A percentile compares a stretch with the other conserved stretches of the same genome.
Conservation (phyloP, 2,329 filamentous ascomycete species). For the Saccharata proteae region DNA sequence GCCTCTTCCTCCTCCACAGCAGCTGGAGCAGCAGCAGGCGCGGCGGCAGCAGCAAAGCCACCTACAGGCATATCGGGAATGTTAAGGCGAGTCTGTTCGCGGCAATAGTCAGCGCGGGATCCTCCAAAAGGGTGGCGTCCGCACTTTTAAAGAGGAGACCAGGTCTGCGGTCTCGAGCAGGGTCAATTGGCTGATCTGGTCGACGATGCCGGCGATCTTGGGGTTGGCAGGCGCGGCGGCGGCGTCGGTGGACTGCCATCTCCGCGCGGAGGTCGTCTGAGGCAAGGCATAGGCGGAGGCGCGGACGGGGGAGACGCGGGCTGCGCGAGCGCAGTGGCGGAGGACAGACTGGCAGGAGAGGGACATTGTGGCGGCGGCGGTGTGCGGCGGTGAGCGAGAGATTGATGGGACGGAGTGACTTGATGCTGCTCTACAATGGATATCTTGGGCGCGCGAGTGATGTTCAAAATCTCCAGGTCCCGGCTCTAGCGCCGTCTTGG, state of each 20-base stretch:
- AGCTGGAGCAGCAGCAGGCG: conserved; percentile 45
- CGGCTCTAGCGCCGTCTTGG: conserved; percentile 16
- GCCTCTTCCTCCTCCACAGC: conserved; percentile 72
- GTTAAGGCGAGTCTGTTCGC: conserved; percentile 69
- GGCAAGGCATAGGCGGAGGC: conserved; percentile 20
- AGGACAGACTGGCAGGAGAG: conserved; percentile 31
- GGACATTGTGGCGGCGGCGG: conserved; percentile 26
- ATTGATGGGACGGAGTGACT: conserved; percentile 14
- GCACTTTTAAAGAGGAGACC: conserved; percentile 87
- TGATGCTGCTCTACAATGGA: conserved; percentile 1
- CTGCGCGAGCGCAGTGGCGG: conserved; percentile 31
- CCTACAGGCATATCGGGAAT: conserved; percentile 96
- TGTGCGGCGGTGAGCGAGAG: conserved; percentile 2
- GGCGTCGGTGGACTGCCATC: conserved; percentile 81
- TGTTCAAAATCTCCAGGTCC: conserved; percentile 14
- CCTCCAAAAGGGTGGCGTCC: conserved; percentile 5
- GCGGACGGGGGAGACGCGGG: conserved; percentile 16
- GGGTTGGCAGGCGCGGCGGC: conserved; percentile 54
- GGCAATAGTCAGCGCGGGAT: conserved; percentile 5
- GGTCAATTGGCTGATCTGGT: conserved; percentile 97
- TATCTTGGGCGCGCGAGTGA: conserved; percentile 6
- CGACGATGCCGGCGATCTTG: conserved; percentile 89
- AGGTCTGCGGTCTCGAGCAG: conserved; percentile 94
- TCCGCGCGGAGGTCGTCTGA: conserved; percentile 40
- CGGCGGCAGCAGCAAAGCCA: conserved; percentile 65